phyloP scores from a whole-genome alignment of 495 filamentous ascomycete species.

The Durotheca rogersii region DNA sequence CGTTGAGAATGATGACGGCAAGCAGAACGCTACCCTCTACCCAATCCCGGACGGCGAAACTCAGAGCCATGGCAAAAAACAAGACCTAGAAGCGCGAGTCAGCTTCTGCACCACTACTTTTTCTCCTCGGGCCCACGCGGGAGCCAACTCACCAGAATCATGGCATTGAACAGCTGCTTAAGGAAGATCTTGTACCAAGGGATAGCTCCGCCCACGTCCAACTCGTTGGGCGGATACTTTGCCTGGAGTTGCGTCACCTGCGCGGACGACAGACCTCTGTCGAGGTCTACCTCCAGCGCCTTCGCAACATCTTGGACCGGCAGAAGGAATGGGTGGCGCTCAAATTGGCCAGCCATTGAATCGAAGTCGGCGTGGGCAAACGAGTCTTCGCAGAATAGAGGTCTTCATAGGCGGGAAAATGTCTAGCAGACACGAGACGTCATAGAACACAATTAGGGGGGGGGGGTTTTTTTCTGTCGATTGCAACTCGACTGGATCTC shows the following conservation, averaged over 20 bases:
- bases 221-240: slow-evolving; percentile 61
- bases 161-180: slow-evolving; percentile 66
- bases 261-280: slow-evolving; percentile 56
- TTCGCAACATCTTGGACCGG: slow-evolving; percentile 53
- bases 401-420: slow-evolving; percentile 13
- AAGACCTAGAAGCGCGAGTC: slow-evolving; percentile 58
- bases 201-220: slow-evolving; percentile 60
- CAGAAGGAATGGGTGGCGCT: slow-evolving; percentile 55
- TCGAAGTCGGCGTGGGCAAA: slow-evolving; percentile 3
- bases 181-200: slow-evolving; percentile 65
- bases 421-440: neutral
- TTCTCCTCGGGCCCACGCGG: slow-evolving; percentile 1
- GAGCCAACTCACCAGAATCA: slow-evolving; percentile 65
- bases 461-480: too few species aligned
- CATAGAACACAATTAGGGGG: slow-evolving; percentile 2
- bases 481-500: too few species aligned
- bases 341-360: slow-evolving; percentile 45
- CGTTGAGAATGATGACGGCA: slow-evolving; percentile 79
- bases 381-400: slow-evolving; percentile 8
- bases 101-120: slow-evolving; percentile 2
- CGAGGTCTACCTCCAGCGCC: slow-evolving; percentile 54
- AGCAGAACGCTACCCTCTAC: slow-evolving; percentile 83
- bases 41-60: slow-evolving; percentile 75
- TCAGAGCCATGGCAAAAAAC: slow-evolving; percentile 79
- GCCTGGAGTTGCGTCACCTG: slow-evolving; percentile 52